Evolutionary conservation across 2,329 filamentous ascomycete genomes (phyloP), one percentile per base, ranked within the genome.

Genomic region (Dactylellina parvicollis): DNA sequence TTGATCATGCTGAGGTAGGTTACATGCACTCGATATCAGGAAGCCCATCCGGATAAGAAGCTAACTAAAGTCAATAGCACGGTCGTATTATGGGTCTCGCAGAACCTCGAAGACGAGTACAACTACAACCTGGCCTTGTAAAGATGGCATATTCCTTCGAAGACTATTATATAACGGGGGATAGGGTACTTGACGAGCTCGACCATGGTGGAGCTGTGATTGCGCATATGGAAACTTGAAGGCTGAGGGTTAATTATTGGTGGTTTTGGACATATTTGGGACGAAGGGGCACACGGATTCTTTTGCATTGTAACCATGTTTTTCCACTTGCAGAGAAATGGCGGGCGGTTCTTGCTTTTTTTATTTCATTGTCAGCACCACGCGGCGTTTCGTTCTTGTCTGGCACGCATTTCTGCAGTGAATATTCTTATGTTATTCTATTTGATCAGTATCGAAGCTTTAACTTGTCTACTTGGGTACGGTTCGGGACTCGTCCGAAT

Each of bases 61-160:
- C 46, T 38, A 56, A 59, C 50, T 18, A 20, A 28, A 16, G 71
- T 9, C n/a, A 70, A 16, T 76, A 89, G 87, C 78, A 87, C 86
- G 24, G 83, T 86, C 52, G 86, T 89, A 36, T 84, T 90, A 32
- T 90, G 88, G 88, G 84, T 90, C 26, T 87, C 86, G 56, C 88
- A 90, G 83, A 90, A 90, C 78, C 89, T 90, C 81, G 88, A 90
- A 79, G 88, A 90, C 77, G 88, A 90, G 78, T 90, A 90, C 79
- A 89, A 87, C 28, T 90, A 90, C 80, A 89, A 87, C 77, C 81
- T 90, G 74, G 86, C 87, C 54, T 83, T 90, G 75, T 90, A 77
- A 74, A 2, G 50, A 30, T 20, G 12, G 28, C 24, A 64, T 32
- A 22, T 16, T 36, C 9, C 3, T 10, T 30, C n/a, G 4, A 8